Evolutionary conservation across 1,284 basidiomycete genomes (phyloP).

Genomic region (Butyriboletus appendiculatus): DNA sequence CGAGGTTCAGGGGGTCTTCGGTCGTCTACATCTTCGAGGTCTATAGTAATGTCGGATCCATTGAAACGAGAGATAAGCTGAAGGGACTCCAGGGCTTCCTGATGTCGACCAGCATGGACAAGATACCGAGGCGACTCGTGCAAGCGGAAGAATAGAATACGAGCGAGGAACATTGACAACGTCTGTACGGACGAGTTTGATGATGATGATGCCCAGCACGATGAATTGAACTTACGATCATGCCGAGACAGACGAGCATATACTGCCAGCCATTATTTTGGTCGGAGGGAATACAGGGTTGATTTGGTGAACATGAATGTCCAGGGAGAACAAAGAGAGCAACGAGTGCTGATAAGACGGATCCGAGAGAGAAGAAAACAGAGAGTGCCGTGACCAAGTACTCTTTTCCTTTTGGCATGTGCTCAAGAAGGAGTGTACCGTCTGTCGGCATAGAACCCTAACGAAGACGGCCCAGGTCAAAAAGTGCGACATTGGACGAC

Average conservation of each 20-base stretch:
- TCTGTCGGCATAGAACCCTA: conserved; percentile 97
- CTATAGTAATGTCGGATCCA: conserved; percentile 66
- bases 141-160: conserved; percentile 87
- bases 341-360: conserved; percentile 81
- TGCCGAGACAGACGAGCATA: conserved; percentile 70
- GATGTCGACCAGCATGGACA: conserved; percentile 78
- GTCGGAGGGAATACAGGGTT: conserved; percentile 60
- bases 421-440: conserved; percentile 92
- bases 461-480: conserved; percentile 2
- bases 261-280: conserved; percentile 89
- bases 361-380: conserved; percentile 92
- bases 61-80: conserved; percentile 86
- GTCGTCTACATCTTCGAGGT: conserved; percentile 74
- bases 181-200: conserved; percentile 54
- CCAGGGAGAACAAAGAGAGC: conserved; percentile 78
- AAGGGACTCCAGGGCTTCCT: conserved; percentile 82
- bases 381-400: conserved; percentile 95
- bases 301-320: conserved; percentile 62
- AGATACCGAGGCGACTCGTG: conserved; percentile 94
- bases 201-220: not conserved
- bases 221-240: conserved; percentile 57
- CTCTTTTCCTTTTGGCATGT: conserved; percentile 89
- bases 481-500: not conserved
- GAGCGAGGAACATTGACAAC: conserved; percentile 80
- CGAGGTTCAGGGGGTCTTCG: conserved; percentile 24